phyloP scores from a whole-genome alignment of 306 rosid species.

The Acacia confusa region DNA sequence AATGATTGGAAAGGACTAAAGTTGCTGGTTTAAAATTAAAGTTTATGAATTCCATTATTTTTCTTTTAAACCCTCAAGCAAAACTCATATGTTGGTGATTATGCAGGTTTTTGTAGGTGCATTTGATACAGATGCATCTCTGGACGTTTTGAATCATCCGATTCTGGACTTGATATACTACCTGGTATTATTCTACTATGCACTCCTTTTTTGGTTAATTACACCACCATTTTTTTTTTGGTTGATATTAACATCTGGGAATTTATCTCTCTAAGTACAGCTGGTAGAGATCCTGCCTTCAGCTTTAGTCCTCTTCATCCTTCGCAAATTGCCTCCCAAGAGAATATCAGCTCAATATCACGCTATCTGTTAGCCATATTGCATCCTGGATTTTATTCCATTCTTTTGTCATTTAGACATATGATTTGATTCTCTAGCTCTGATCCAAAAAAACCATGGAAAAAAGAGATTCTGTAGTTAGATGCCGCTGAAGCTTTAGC shows the following conservation, averaged over 20 bases:
- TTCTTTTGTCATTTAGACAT: conserved; percentile 26
- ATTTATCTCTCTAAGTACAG: conserved; percentile 41
- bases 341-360: conserved; percentile 79
- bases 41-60: neutral
- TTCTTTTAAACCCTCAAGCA: conserved; percentile 1
- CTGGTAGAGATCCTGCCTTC: conserved; percentile 80
- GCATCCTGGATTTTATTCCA: conserved; percentile 27
- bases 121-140: conserved; percentile 73
- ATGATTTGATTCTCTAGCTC: neutral
- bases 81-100: neutral
- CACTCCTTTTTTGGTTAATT: conserved; percentile 16
- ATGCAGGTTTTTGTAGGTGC: conserved; percentile 83
- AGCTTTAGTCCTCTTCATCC: conserved; percentile 73
- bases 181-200: conserved; percentile 52
- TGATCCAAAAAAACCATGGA: neutral
- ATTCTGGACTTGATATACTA: conserved; percentile 71
- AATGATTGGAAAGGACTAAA: neutral
- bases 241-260: neutral
- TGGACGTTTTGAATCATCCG: conserved; percentile 67
- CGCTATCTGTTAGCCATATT: conserved; percentile 50
- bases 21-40: conserved; percentile 3
- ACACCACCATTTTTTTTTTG: neutral
- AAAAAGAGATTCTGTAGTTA: conserved; percentile 12
- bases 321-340: conserved; percentile 81
- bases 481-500: conserved; percentile 27